Evolutionary conservation across 345 rosid species (phyloP), one percentile per base, ranked within the genome.

Genomic region (Salix arbutifolia): DNA sequence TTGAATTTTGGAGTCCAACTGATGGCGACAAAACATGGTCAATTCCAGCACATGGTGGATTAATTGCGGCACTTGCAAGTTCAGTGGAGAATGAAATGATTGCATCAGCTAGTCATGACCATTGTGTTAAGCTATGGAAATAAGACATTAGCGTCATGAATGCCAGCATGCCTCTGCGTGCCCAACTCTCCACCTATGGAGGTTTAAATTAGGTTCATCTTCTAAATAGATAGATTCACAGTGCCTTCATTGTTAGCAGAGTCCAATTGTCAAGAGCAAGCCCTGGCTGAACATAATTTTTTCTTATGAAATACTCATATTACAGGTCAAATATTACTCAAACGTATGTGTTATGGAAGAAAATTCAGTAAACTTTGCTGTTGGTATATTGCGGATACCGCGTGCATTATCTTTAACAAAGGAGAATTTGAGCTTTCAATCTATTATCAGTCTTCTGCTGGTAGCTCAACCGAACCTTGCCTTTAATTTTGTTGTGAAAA

Each of bases 21-120:
- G 85, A 81, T 8, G 75, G 78, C 56, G 64, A 50, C 13, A 72
- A 71, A 75, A 82, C 74, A 42, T 21, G 30, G 74, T 64, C 71
- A 26, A 71, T 74, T 23, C 46, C 81, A 66, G 85, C 85, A 56
- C 86, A 83, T 68, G 74, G 44, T 4, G 80, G 81, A 35, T 21
- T 79, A 13, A 72, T 83, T 40, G 53, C 78, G 62, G 67, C 80
- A 6, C 46, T 86, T 80, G 80, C 80, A 56, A 68, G 21, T 73
- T 73, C 77, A 65, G 21, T 53, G 21, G 23, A 78, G 44, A 78
- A 80, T 44, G 74, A 74, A 71, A 77, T 74, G 79, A 48, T 83
- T 65, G 85, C 80, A 74, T 80, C 83, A 38, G 75, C 78, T 37
- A 83, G 86, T 77, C 83, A 78, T 79, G 84, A 77, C 56, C 77